These are phyloP conservation scores for Eutrema salsugineum DNA, from an alignment of 441 rosid species.

Conservation along the genomic window DNA sequence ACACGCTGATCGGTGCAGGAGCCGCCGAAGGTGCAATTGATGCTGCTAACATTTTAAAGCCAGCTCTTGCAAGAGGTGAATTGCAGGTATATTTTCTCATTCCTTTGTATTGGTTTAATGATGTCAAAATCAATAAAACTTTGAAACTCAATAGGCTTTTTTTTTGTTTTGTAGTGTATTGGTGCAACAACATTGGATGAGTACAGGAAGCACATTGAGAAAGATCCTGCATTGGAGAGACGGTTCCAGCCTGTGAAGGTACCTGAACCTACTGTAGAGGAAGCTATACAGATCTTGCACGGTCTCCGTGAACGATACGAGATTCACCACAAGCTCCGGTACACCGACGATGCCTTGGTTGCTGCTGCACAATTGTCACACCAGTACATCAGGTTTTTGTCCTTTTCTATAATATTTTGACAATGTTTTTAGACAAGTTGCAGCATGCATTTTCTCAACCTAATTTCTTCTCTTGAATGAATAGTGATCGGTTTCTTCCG, in stretches of 20 bases:
- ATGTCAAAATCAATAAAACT: background rate
- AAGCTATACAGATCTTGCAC: conserved; percentile 74
- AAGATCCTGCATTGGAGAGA: conserved; percentile 86
- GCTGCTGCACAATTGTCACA: conserved; percentile 83
- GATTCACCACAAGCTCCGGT: conserved; percentile 84
- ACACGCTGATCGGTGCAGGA: conserved; percentile 85
- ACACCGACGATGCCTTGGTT: conserved; percentile 74
- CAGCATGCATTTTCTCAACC: background rate
- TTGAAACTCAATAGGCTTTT: background rate
- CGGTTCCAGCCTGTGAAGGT: conserved; percentile 93
- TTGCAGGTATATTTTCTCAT: conserved; percentile 44
- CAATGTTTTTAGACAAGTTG: background rate
- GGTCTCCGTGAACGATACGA: conserved; percentile 91
- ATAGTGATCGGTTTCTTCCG: conserved; percentile 96
- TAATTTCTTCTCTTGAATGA: background rate
- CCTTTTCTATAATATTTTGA: background rate
- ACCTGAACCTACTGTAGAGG: conserved; percentile 87
- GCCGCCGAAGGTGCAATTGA: conserved; percentile 87
- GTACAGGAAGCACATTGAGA: conserved; percentile 86
- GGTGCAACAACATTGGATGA: conserved; percentile 95
- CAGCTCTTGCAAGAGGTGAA: conserved; percentile 94
- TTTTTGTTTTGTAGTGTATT: conserved; percentile 58
- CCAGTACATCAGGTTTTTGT: conserved; percentile 77
- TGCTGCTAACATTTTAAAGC: conserved; percentile 92
- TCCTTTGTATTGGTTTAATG: background rate